These are phyloP conservation scores for Colletotrichum sansevieriae DNA, from an alignment of 2,329 filamentous ascomycete species.

Conservation along the genomic window DNA sequence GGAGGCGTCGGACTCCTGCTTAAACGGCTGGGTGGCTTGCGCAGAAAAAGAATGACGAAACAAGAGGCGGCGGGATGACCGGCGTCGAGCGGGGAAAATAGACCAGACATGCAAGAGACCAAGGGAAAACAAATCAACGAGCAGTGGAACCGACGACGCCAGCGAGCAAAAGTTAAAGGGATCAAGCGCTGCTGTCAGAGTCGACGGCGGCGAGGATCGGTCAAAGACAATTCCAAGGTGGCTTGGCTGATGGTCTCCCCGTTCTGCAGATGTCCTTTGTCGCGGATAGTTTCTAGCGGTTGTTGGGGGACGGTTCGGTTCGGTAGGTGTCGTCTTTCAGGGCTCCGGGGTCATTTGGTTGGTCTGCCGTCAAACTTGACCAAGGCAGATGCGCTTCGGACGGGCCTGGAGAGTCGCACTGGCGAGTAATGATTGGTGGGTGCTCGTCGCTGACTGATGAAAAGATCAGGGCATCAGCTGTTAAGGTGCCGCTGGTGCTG, in stretches of 20 bases:
- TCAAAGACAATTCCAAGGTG: conserved; percentile 8
- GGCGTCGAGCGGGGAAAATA: conserved; percentile 5
- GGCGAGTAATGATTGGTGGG: conserved; percentile 33
- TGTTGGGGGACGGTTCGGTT: conserved; percentile 21
- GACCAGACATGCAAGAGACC: background rate
- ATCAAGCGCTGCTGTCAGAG: conserved; percentile 18
- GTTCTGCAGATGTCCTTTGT: conserved; percentile 7
- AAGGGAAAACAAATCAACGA: background rate
- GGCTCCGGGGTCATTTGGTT: conserved; percentile 14
- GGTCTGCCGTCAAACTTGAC: conserved; percentile 20
- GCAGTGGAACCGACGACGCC: conserved; percentile 11
- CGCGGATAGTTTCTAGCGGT: conserved; percentile 4
- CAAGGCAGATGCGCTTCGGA: background rate
- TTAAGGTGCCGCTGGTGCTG: background rate
- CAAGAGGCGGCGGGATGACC: conserved; percentile 28
- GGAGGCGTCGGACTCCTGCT: conserved; percentile 14
- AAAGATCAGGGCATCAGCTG: background rate
- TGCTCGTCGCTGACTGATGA: background rate
- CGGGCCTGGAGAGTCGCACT: conserved; percentile 20
- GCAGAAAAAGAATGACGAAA: conserved; percentile 31
- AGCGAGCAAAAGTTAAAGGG: background rate
- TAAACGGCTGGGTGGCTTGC: conserved; percentile 24
- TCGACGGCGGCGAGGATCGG: conserved; percentile 8
- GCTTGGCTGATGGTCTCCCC: conserved; percentile 22
- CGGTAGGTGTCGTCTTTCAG: conserved; percentile 21